Evolutionary conservation across 371 early-diverging fungal species (phyloP).

Genomic region (Rhizopus microsporus): DNA sequence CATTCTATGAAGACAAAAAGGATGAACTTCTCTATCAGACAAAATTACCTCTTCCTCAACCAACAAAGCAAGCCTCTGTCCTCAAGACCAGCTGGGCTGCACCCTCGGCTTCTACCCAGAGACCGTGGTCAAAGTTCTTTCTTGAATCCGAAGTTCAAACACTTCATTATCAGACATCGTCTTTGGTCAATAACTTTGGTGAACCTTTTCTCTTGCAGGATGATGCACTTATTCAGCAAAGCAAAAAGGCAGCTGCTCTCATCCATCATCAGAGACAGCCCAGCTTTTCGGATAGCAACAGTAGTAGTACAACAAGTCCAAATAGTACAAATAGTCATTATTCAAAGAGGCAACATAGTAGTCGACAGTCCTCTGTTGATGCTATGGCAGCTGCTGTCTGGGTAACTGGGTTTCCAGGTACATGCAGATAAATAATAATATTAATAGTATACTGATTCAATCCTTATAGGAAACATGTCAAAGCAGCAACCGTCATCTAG

Average conservation of each 20-base stretch:
- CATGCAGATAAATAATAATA: too few relatives aligned
- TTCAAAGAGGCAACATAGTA: background rate
- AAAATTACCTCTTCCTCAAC: constrained; percentile 22
- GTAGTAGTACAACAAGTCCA: constrained; percentile 4
- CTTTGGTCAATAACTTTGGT: constrained; percentile 1
- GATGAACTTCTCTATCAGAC: constrained; percentile 2
- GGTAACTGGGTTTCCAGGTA: background rate
- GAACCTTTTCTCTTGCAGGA: background rate
- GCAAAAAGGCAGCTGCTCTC: background rate
- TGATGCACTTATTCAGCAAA: background rate
- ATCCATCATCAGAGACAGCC: background rate
- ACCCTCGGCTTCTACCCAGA: constrained; percentile 3
- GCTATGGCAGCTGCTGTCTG: background rate
- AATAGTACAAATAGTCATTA: constrained; percentile 3
- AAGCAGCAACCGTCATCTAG: too few relatives aligned
- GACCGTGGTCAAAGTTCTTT: constrained; percentile 15
- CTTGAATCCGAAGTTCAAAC: constrained; percentile 25
- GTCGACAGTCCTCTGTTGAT: background rate
- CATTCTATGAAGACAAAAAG: background rate
- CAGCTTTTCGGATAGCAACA: background rate
- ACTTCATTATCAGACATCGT: constrained; percentile 15
- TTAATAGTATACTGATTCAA: too few relatives aligned
- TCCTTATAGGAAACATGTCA: too few relatives aligned
- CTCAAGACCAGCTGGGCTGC: background rate
- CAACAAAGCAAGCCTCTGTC: constrained; percentile 12